phyloP scores from a whole-genome alignment of 2,329 filamentous ascomycete genomes.

The Diaporthe ilicicola region DNA sequence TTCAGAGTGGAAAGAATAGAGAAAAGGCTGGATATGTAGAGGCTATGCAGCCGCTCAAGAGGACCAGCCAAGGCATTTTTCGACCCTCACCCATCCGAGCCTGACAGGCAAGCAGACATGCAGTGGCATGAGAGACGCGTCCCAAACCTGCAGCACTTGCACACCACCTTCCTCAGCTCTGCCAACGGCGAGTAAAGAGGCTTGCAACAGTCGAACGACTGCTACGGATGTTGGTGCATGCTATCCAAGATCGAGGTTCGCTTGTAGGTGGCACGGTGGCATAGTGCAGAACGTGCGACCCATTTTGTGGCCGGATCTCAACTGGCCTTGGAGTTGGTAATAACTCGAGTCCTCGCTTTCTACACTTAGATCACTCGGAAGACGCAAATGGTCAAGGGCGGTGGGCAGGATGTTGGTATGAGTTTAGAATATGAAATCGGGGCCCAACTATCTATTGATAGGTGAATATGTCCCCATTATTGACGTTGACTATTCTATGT shows the following conservation, averaged over 20 bases:
- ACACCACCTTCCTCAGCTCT: neutral
- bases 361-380: neutral
- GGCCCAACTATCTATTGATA: neutral
- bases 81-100: neutral
- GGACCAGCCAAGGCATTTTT: neutral
- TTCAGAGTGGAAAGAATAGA: neutral
- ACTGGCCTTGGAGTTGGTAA: neutral
- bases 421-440: neutral
- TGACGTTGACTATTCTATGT: neutral
- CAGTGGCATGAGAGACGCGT: neutral
- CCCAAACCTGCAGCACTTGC: too few species aligned
- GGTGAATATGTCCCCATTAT: neutral
- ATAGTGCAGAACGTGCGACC: neutral
- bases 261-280: neutral
- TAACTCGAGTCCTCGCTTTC: neutral
- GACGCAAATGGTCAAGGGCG: neutral
- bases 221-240: neutral
- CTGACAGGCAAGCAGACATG: neutral
- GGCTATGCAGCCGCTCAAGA: neutral
- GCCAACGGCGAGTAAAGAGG: neutral
- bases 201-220: neutral
- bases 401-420: neutral
- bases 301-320: neutral
- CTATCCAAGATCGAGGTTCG: neutral
- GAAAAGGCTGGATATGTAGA: neutral